phyloP scores from a whole-genome alignment of 805 yeast genomes.

The Myxozyma vanderwaltii region DNA sequence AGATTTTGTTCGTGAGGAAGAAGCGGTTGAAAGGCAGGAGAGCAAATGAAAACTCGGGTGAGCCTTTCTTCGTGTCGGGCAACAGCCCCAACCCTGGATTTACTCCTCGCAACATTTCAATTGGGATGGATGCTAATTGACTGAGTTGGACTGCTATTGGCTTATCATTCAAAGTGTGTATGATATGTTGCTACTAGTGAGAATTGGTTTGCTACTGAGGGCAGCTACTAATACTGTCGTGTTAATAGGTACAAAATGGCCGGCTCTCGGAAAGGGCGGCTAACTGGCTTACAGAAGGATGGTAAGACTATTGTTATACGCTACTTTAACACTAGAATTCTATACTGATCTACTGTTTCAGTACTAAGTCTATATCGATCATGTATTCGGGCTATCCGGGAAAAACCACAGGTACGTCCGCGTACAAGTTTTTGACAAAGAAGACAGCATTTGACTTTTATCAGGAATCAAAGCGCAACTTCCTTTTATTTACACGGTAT shows the following conservation, averaged over 20 bases:
- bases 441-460: neutral
- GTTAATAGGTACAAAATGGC: neutral
- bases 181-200: no score
- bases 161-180: no score
- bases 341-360: constrained; percentile 3
- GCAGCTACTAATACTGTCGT: no score
- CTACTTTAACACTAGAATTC: neutral
- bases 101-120: no score
- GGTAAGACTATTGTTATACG: constrained; percentile 40
- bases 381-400: constrained; percentile 50
- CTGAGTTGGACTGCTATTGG: no score
- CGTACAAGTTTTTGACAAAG: neutral
- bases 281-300: constrained; percentile 45
- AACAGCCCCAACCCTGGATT: no score
- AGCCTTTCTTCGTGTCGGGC: constrained; percentile 12
- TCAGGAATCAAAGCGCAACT: constrained; percentile 48
- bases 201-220: neutral
- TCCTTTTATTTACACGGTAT: constrained; percentile 50
- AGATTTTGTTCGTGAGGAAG: neutral
- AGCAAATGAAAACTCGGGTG: constrained; percentile 10
- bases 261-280: constrained; percentile 5
- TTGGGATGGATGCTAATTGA: no score
- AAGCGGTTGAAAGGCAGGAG: neutral
- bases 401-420: constrained; percentile 49
- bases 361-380: constrained; percentile 52